Base-by-base conservation (phyloP, 441 rosid genomes). In the Lepidium campestre region DNA sequence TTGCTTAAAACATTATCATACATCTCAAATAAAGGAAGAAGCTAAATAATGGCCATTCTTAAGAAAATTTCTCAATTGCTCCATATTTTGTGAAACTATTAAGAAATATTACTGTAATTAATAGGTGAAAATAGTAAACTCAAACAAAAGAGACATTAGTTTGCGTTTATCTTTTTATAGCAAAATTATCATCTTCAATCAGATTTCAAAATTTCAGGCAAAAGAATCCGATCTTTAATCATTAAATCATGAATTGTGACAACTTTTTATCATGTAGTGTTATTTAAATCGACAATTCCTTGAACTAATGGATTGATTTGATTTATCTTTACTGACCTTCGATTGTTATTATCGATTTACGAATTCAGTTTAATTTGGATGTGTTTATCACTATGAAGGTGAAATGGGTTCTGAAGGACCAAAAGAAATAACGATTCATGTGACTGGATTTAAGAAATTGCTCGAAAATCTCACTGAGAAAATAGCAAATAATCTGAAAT, bases 391-490 rank as follows among this genome's bases (percentile, higher is more conserved):
- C 12, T 14, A 36, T 46, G 20, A 54, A 71, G 70, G 73, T 61
- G 34, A 67, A 68, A 86, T 82, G 87, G 92, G 89, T 4, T 82
- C 89, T 11, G 86, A 83, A 78, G 85, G 82, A 55, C 82, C 84
- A 63, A 83, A 83, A 59, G 49, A 81, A 29, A 66, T 81, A 18
- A 80, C 81, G 3, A 74, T 84, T 63, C 80, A 85, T 56, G 79
- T 83, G 48, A 86, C 88, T 62, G 89, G 88, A 5, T 86, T 85
- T 75, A 81, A 86, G 83, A 86, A 78, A 58, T 86, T 86, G 56
- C 79, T 77, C 46, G 78, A 81, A 11, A 86, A 85, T 74, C 92
- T 88, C 20, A 86, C 89, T 0, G 92, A 86, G 81, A 80, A 64
- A 12, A 75, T 85, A 23, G 88, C 81, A 6, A 77, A 40, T 39